These are phyloP conservation scores for Saitoella complicata DNA, from an alignment of 805 yeast species.

Conservation along the genomic window DNA sequence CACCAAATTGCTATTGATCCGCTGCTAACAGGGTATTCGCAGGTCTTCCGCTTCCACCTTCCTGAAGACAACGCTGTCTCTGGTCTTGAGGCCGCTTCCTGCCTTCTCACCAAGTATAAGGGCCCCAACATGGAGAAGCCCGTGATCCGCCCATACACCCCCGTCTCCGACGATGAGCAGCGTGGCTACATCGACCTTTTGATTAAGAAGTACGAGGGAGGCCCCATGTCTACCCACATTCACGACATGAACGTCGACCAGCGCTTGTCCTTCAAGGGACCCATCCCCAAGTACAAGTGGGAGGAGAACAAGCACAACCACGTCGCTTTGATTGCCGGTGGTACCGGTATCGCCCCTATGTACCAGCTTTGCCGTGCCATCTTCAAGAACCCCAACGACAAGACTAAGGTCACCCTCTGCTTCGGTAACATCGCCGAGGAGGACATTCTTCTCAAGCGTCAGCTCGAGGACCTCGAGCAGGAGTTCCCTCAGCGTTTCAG, in stretches of 20 bases:
- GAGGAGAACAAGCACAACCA: conserved; percentile 66
- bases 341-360: conserved; percentile 92
- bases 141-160: conserved; percentile 75
- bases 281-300: conserved; percentile 83
- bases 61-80: conserved; percentile 11
- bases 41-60: conserved; percentile 12
- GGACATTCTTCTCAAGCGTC: conserved; percentile 70
- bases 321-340: conserved; percentile 82
- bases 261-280: conserved; percentile 83
- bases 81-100: conserved; percentile 41
- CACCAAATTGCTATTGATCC: too few relatives aligned
- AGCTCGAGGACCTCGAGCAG: conserved; percentile 47
- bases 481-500: conserved; percentile 64
- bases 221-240: conserved; percentile 68
- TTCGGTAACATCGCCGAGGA: conserved; percentile 63
- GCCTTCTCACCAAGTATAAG: conserved; percentile 55
- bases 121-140: conserved; percentile 69
- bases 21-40: neutral
- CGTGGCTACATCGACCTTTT: conserved; percentile 67
- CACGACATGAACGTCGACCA: conserved; percentile 59
- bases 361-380: conserved; percentile 71
- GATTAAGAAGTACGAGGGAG: conserved; percentile 69
- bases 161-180: conserved; percentile 51
- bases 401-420: conserved; percentile 68
- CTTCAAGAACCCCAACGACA: conserved; percentile 65